Percentiles rank a stretch among this genome's conserved stretches.
Evolutionary conservation across 2,329 filamentous ascomycete genomes (phyloP).

Genomic region (Monosporascus sp.): DNA sequence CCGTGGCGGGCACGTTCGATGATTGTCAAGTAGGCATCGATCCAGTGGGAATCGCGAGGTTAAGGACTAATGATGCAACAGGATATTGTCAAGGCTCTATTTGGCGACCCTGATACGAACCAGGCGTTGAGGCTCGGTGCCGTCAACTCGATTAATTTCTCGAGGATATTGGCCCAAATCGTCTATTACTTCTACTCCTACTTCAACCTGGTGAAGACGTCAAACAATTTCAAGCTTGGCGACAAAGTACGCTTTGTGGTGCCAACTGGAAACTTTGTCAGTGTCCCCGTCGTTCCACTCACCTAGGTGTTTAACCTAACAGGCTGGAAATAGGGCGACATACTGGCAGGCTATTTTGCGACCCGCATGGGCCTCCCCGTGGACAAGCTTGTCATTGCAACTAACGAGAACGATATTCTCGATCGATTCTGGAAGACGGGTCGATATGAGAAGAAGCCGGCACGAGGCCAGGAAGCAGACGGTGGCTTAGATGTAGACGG

Average conservation of each 20-base stretch:
- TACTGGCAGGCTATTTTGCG: conserved; percentile 90
- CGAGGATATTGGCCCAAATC: conserved; percentile 91
- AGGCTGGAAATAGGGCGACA: conserved; percentile 52
- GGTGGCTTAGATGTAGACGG: conserved; percentile 62
- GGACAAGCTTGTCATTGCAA: conserved; percentile 86
- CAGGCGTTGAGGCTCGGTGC: conserved; percentile 77
- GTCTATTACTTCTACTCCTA: conserved; percentile 97
- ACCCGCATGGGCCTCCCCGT: conserved; percentile 82
- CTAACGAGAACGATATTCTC: conserved; percentile 96
- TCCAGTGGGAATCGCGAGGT: no score
- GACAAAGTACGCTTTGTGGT: conserved; percentile 80
- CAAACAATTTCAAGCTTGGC: conserved; percentile 55
- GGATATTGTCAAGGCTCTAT: conserved; percentile 92
- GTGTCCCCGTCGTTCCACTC: no score
- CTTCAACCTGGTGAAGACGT: conserved; percentile 67
- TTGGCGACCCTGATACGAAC: conserved; percentile 82
- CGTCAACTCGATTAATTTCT: conserved; percentile 96
- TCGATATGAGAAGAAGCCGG: conserved; percentile 79
- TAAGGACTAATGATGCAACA: conserved; percentile 29
- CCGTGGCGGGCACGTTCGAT: conserved; percentile 87
- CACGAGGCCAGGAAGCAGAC: conserved; percentile 51
- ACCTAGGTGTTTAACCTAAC: conserved; percentile 28
- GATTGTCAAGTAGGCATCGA: conserved; percentile 58
- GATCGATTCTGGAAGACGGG: conserved; percentile 92
- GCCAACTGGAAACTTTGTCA: conserved; percentile 82